Evolutionary conservation across 768 basidiomycete species (phyloP).

Genomic region (Pholiota microspora): DNA sequence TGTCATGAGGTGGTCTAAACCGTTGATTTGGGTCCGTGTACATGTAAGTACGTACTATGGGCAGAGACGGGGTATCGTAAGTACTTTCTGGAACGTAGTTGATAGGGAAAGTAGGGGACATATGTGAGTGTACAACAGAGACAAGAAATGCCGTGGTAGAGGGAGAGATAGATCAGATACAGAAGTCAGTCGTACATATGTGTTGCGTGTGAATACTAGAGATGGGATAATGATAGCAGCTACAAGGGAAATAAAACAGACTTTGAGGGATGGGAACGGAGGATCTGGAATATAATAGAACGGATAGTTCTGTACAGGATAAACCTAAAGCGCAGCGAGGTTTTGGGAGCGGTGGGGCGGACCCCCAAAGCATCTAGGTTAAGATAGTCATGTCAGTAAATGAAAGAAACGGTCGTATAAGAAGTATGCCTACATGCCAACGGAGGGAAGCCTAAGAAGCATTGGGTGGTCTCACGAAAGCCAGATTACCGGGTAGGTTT

Average conservation of each 20-base stretch:
- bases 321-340: not conserved
- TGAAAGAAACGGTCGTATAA: slow-evolving; percentile 4
- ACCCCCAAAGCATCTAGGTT: not conserved
- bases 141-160: not conserved
- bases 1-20: not conserved
- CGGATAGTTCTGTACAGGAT: not conserved
- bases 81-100: not conserved
- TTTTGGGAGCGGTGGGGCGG: not conserved
- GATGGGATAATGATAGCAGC: not conserved
- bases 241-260: not conserved
- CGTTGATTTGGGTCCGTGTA: not conserved
- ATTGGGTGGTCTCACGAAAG: slow-evolving; percentile 16
- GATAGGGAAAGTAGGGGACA: not conserved
- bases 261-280: not conserved
- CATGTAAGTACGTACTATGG: not conserved
- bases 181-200: not conserved
- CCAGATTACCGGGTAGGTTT: slow-evolving; percentile 21
- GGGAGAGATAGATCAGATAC: not conserved
- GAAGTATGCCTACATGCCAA: slow-evolving; percentile 21
- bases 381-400: slow-evolving; percentile 4
- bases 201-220: not conserved
- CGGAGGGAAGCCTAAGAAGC: slow-evolving; percentile 3
- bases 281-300: not conserved
- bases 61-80: not conserved
- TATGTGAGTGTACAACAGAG: not conserved